Percentiles rank a stretch among this genome's conserved stretches.
phyloP scores from a whole-genome alignment of 176 grass and related monocot genomes.

The Otatea glauca region DNA sequence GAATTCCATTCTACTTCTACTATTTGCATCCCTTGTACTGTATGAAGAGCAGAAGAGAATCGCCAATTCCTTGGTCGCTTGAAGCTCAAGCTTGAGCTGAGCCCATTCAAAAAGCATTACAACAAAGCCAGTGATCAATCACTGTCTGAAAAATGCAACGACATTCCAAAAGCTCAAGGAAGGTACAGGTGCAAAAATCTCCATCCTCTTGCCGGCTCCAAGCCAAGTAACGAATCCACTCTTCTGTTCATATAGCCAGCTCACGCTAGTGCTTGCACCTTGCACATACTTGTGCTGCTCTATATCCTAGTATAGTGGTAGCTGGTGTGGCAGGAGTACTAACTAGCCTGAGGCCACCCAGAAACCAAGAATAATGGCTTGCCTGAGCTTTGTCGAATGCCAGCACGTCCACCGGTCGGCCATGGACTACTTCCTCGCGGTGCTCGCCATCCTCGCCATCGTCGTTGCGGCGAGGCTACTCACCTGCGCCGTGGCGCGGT shows the following conservation, averaged over 20 bases:
- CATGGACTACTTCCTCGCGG: conserved; percentile 53
- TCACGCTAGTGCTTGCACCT: background rate
- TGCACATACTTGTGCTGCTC: background rate
- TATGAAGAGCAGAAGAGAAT: conserved; percentile 29
- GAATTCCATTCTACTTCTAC: background rate
- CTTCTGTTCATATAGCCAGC: background rate
- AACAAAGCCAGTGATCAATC: conserved; percentile 37
- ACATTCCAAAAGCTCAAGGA: conserved; percentile 41
- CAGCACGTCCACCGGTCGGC: conserved; percentile 36
- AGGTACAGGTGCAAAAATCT: conserved; percentile 42
- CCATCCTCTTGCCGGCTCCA: conserved; percentile 18
- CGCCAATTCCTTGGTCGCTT: conserved; percentile 13
- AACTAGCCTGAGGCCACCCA: too few relatives aligned
- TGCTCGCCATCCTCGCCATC: conserved; percentile 31
- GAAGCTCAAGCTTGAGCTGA: conserved; percentile 38
- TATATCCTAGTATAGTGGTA: too few relatives aligned
- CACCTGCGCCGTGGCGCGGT: conserved; percentile 29
- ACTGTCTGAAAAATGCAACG: conserved; percentile 31
- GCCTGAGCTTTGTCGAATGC: conserved; percentile 42
- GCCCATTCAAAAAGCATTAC: background rate
- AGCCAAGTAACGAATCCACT: conserved; percentile 47
- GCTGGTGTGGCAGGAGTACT: too few relatives aligned
- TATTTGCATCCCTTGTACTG: background rate
- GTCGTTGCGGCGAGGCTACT: conserved; percentile 47
- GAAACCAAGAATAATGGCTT: conserved; percentile 38